Conservation (phyloP, 345 rosid species). For the Eucalyptus curtisii region DNA sequence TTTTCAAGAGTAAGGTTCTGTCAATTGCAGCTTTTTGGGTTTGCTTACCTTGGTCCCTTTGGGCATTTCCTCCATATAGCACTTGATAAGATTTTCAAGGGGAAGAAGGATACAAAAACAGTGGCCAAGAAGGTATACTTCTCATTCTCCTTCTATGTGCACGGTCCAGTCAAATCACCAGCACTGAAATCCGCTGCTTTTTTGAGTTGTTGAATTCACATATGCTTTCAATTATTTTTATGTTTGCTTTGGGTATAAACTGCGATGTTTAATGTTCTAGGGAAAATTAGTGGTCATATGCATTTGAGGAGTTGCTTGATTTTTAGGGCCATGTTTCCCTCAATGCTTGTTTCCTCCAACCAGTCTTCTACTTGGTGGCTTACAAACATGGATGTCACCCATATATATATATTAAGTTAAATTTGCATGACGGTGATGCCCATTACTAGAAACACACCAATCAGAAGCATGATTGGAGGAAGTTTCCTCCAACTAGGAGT, state of each 20-base stretch:
- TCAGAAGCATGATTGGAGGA: neutral
- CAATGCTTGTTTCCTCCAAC: neutral
- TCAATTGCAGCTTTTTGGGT: constrained; percentile 57
- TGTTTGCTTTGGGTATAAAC: neutral
- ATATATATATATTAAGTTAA: neutral
- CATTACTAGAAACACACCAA: neutral
- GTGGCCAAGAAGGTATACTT: constrained; percentile 79
- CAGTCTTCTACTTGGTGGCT: neutral
- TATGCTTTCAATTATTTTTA: neutral
- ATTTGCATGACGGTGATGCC: neutral
- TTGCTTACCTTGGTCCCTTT: constrained; percentile 77
- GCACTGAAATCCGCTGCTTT: neutral
- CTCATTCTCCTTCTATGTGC: neutral
- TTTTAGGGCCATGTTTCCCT: neutral
- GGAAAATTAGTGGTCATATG: neutral
- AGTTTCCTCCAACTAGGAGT: neutral
- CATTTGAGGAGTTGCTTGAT: neutral
- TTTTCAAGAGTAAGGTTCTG: neutral
- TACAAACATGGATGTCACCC: neutral
- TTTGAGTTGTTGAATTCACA: neutral
- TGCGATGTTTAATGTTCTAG: neutral
- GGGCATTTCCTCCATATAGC: constrained; percentile 63
- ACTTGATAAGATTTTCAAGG: constrained; percentile 82
- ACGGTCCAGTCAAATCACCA: neutral
- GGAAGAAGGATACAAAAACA: constrained; percentile 72